Conservation (phyloP, 805 yeast genomes). For the Zygosaccharomyces pseudorouxii region DNA sequence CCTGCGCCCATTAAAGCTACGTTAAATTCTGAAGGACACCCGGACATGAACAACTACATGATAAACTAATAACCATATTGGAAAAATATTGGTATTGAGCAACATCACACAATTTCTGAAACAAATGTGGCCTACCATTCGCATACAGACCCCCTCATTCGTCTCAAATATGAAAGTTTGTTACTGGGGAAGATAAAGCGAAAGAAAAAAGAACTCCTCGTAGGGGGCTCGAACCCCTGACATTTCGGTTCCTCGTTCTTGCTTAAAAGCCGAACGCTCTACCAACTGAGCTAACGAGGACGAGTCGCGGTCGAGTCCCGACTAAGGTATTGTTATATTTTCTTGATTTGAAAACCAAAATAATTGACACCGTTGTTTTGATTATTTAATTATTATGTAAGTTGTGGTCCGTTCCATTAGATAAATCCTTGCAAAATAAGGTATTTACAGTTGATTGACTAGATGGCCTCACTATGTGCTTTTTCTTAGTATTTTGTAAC, state of each 20-base stretch:
- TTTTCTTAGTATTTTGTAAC: too few relatives aligned
- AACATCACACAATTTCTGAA: too few relatives aligned
- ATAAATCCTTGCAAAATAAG: too few relatives aligned
- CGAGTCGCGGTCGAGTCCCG: slow-evolving; percentile 40
- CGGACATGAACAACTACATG: not conserved
- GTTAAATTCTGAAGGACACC: slow-evolving; percentile 1
- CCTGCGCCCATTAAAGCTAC: not conserved
- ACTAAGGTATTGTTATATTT: too few relatives aligned
- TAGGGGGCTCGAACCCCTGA: slow-evolving; percentile 51
- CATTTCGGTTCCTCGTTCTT: slow-evolving; percentile 42
- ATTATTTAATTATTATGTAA: too few relatives aligned
- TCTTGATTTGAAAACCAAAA: too few relatives aligned
- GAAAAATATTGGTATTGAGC: not conserved
- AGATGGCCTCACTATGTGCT: too few relatives aligned
- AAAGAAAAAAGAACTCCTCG: slow-evolving; percentile 39
- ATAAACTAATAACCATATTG: not conserved
- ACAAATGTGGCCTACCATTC: too few relatives aligned
- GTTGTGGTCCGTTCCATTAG: too few relatives aligned
- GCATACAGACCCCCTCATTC: too few relatives aligned
- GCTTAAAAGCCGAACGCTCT: slow-evolving; percentile 66
- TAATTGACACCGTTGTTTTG: too few relatives aligned
- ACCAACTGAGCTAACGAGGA: slow-evolving; percentile 63
- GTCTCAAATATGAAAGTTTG: not conserved
- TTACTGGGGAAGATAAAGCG: not conserved
- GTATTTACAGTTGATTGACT: too few relatives aligned